Percentiles rank a stretch among this genome's conserved stretches.
Conservation (phyloP, 1,284 basidiomycete species). For the Coriolopsis trogii region DNA sequence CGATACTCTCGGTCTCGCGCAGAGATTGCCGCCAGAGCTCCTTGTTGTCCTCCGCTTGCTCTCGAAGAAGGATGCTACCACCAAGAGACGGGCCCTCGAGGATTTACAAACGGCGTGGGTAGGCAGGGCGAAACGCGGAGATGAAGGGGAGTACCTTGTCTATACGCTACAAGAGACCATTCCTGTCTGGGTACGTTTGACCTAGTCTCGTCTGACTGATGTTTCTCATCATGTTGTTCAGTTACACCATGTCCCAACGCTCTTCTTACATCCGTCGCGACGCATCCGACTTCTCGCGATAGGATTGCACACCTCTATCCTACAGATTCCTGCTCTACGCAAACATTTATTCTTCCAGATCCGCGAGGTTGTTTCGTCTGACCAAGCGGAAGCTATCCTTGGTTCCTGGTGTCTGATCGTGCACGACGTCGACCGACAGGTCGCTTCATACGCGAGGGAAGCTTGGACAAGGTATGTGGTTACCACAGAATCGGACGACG, state of each 20-base stretch:
- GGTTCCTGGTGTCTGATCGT: conserved; percentile 82
- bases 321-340: conserved; percentile 56
- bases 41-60: conserved; percentile 83
- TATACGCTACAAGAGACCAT: conserved; percentile 63
- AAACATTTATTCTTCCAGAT: conserved; percentile 64
- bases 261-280: conserved; percentile 83
- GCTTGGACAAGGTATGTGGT: conserved; percentile 56
- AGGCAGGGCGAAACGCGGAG: conserved; percentile 45
- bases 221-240: conserved; percentile 32
- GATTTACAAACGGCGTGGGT: conserved; percentile 80
- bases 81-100: conserved; percentile 86
- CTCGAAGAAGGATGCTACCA: conserved; percentile 91
- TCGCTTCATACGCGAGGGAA: conserved; percentile 52
- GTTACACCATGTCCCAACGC: conserved; percentile 85
- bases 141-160: conserved; percentile 46
- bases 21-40: conserved; percentile 80
- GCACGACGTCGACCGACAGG: conserved; percentile 73
- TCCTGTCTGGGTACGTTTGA: conserved; percentile 85
- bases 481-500: conserved; percentile 21
- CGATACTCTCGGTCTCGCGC: conserved; percentile 83
- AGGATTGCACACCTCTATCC: conserved; percentile 69
- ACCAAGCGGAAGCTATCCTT: conserved; percentile 71
- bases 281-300: conserved; percentile 75
- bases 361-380: conserved; percentile 51
- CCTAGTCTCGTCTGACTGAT: neutral